Evolutionary conservation across 768 basidiomycete genomes (phyloP), one percentile per base, ranked within the genome.

Genomic region (Boletus insuetus): DNA sequence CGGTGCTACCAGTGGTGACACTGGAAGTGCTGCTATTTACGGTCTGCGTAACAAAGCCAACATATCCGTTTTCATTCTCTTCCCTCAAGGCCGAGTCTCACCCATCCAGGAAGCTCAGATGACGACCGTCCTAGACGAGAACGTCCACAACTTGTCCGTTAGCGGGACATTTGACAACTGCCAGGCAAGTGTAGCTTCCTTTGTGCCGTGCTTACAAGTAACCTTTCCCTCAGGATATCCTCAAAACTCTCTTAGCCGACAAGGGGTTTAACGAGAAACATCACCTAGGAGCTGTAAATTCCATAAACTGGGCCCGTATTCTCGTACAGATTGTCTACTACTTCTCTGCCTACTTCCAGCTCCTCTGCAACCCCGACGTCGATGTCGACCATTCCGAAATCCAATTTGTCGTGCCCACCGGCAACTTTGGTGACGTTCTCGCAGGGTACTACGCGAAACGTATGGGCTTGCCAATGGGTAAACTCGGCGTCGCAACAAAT

Each of bases 261-360:
- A 78, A 76, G 50, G 77, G 79, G 22, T 99, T 99, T 81, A 98
- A 98, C 72, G 78, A 82, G 2, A 85, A 81, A 29, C 92, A 98
- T 74, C 85, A 82, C 47, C 84, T 99, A 9, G 97, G 94, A 32
- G 97, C 97, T 16, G 89, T 98, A 66, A 98, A 99, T 74, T 96
- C 94, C 22, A 98, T 98, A 77, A 99, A 99, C 79, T 99, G 97
- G 97, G 97, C 97, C 0, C 89, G 97, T 51, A 99, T 99, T 65
- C 89, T 98, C 59, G 94, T 95, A 2, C 97, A 99, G 68, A 98
- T 94, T n/a, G 91, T 97, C 37, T 99, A 99, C 78, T 99, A 98
- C 78, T 98, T 99, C 77, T 85, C 87, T 49, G 87, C 97, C 48
- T 98, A 89, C 75, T 95, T 98, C 77, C 83, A 88, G 61, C 77